Evolutionary conservation across 176 grass and related monocot species (phyloP), one percentile per base, ranked within the genome.

Genomic region (Triticum dicoccoides): DNA sequence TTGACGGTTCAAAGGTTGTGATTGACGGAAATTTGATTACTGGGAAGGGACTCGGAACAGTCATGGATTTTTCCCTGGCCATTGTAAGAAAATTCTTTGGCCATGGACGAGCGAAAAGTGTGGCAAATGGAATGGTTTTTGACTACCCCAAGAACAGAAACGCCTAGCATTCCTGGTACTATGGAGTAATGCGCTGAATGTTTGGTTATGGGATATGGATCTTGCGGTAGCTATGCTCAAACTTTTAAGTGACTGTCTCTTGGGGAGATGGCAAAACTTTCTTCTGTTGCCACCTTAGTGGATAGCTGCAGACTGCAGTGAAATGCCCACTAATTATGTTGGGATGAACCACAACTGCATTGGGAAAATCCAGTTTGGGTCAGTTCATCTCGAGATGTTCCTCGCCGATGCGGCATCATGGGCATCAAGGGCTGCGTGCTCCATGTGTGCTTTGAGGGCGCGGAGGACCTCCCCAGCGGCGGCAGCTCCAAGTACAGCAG

Each of bases 21-120:
- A 94, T 98, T 41, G 96, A 98, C 7, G 92, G 93, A 42, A 94
- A 94, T 71, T 76, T 96, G 79, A 92, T 98, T 64, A 98, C 96
- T 5, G 82, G 91, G 25, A 94, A 80, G 79, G 96, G 90, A 13
- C 82, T 96, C 73, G 89, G 88, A 11, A 94, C 88, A 27, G 80
- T 76, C 20, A 84, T 96, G 25, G 93, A 98, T 79, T 85, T 96
- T 47, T 84, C 93, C 38, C 89, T 98, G 59, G 84, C 86, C 76
- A 92, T 96, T 38, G 82, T 96, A 47, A 85, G 65, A 71, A 98
- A 96, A 82, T 82, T 96, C 67, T 96, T 88, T 91, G 93, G 96
- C 25, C 67, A 90, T 89, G 71, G 80, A 44, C 74, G 88, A 82
- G 93, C 96, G 72, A 92, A 93, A 96, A 47, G 89, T 62, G 88